A percentile compares a stretch with the other conserved stretches of the same genome.
Evolutionary conservation across 257 asterid genomes (phyloP).

Genomic region (Solanum peruvianum): DNA sequence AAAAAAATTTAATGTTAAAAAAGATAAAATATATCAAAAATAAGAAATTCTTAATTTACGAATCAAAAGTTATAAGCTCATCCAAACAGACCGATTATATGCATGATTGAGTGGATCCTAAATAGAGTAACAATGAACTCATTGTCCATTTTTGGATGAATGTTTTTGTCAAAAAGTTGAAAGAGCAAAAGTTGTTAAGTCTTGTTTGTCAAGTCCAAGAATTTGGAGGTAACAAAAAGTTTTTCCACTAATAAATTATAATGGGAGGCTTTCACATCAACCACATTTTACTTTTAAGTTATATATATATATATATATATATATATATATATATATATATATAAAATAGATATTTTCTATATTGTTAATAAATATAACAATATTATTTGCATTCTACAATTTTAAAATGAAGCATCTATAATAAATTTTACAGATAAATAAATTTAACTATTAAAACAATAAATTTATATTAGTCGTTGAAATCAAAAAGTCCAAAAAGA

Average conservation of each 20-base stretch:
- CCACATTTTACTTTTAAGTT: not conserved
- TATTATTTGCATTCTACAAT: not conserved
- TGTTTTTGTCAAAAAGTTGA: not conserved
- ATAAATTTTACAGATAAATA: too few species aligned
- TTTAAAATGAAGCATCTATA: too few species aligned
- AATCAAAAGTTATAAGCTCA: too few species aligned
- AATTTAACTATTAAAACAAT: too few species aligned
- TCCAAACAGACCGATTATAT: not conserved
- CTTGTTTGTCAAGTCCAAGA: not conserved
- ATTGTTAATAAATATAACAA: not conserved
- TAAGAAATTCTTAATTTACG: too few species aligned
- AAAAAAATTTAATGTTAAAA: accelerated
- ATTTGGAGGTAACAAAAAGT: not conserved
- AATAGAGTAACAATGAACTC: not conserved
- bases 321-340: not conserved
- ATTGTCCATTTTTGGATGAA: not conserved
- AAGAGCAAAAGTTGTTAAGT: not conserved
- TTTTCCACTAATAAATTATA: not conserved
- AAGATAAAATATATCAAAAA: too few species aligned
- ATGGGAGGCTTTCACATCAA: not conserved
- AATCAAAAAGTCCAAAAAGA: too few species aligned
- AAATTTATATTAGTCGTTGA: too few species aligned
- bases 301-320: not conserved
- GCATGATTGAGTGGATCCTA: not conserved
- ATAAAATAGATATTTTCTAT: not conserved